Conservation (phyloP, 257 asterid genomes). For the Salvia miltiorrhiza region DNA sequence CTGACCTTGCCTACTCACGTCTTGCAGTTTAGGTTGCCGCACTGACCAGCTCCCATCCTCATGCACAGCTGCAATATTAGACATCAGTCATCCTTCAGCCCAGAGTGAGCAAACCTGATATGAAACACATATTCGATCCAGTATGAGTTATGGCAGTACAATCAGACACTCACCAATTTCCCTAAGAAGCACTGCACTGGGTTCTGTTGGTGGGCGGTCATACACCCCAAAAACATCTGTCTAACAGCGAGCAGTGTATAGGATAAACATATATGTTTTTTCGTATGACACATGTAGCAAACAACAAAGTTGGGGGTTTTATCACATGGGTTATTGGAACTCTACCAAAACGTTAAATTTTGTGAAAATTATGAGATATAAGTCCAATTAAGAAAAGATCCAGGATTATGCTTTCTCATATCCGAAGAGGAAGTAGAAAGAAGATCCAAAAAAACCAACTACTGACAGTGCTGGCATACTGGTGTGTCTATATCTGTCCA, state of each 20-base stretch:
- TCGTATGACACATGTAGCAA: constrained; percentile 1
- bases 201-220: constrained; percentile 88
- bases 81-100: constrained; percentile 11
- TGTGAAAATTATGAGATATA: background rate
- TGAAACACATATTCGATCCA: background rate
- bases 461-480: background rate
- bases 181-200: constrained; percentile 67
- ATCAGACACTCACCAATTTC: constrained; percentile 65
- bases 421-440: background rate
- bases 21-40: constrained; percentile 54
- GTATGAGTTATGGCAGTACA: background rate
- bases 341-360: background rate
- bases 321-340: background rate
- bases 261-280: constrained; percentile 30
- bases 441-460: too few species aligned
- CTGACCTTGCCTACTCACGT: constrained; percentile 52
- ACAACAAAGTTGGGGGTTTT: background rate
- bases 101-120: background rate
- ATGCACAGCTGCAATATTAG: constrained; percentile 54
- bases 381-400: background rate
- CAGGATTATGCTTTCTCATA: background rate
- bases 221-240: constrained; percentile 91
- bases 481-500: background rate
- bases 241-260: constrained; percentile 41
- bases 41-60: constrained; percentile 97